These are phyloP conservation scores for Venturiaceae sp. DNA, from an alignment of 2,329 filamentous ascomycete species.

Conservation along the genomic window DNA sequence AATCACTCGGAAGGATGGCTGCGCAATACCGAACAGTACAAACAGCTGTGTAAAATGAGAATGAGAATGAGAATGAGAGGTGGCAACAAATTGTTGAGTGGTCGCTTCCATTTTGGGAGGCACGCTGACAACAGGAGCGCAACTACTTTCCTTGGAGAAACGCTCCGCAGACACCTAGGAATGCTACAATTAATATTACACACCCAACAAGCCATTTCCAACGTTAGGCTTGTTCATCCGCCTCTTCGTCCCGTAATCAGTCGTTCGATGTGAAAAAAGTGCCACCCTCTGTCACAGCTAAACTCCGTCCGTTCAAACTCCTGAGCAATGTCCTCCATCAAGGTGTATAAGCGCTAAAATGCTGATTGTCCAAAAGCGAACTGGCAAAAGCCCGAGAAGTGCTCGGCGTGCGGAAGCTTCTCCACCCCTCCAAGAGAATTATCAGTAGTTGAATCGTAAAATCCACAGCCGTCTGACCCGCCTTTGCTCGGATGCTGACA, in stretches of 20 bases:
- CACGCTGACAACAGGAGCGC: neutral
- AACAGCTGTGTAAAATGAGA: too few relatives aligned
- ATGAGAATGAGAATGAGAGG: neutral
- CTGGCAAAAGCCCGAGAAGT: too few relatives aligned
- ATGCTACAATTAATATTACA: neutral
- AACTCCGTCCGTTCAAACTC: too few relatives aligned
- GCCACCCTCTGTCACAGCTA: too few relatives aligned
- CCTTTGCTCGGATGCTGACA: neutral
- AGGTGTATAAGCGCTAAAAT: neutral
- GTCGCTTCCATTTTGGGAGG: neutral
- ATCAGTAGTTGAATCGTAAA: too few relatives aligned
- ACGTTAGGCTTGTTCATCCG: too few relatives aligned
- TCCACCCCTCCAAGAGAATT: neutral
- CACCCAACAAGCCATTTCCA: too few relatives aligned
- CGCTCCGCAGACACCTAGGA: neutral
- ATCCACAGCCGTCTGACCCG: neutral
- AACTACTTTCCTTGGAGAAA: neutral
- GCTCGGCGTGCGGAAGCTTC: neutral
- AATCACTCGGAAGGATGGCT: neutral
- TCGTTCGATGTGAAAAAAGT: too few relatives aligned
- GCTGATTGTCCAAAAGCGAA: too few relatives aligned
- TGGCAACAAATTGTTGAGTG: neutral
- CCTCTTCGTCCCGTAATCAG: too few relatives aligned
- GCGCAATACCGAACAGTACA: neutral
- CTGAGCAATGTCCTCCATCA: too few relatives aligned